phyloP scores from a whole-genome alignment of 2,329 filamentous ascomycete species.

The Neofusicoccum cordaticola region DNA sequence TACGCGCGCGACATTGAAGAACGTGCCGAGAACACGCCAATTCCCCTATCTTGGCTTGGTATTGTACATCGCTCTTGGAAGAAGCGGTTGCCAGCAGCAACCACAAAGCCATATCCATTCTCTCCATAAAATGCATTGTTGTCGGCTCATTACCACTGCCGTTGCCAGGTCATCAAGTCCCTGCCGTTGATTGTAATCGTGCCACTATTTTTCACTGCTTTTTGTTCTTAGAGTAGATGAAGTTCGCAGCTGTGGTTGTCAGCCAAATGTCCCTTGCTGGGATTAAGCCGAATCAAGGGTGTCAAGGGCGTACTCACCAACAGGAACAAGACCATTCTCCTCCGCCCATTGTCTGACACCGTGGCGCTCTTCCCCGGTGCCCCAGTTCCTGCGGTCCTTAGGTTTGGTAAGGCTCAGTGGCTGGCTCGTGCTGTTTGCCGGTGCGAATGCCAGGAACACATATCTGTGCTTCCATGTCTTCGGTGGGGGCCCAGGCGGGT shows the following conservation, averaged over 20 bases:
- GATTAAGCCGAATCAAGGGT: no score
- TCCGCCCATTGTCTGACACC: conserved; percentile 53
- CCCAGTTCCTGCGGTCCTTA: conserved; percentile 54
- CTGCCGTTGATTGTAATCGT: background rate
- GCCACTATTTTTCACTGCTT: conserved; percentile 38
- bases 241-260: conserved; percentile 37
- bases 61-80: background rate
- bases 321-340: conserved; percentile 47
- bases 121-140: background rate
- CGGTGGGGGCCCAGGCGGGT: conserved; percentile 53
- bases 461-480: conserved; percentile 59
- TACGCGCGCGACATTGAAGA: background rate
- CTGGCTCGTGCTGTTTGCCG: conserved; percentile 43
- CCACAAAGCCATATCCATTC: background rate
- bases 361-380: conserved; percentile 47
- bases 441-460: conserved; percentile 53
- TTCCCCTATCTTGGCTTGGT: background rate
- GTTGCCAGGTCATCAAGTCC: background rate
- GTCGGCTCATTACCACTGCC: background rate
- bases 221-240: conserved; percentile 48
- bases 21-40: background rate
- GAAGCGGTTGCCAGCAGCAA: background rate
- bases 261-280: background rate
- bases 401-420: conserved; percentile 46
- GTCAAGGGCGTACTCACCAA: conserved; percentile 33